Conservation (phyloP, 768 basidiomycete genomes). For the Kondoa subrosea region DNA sequence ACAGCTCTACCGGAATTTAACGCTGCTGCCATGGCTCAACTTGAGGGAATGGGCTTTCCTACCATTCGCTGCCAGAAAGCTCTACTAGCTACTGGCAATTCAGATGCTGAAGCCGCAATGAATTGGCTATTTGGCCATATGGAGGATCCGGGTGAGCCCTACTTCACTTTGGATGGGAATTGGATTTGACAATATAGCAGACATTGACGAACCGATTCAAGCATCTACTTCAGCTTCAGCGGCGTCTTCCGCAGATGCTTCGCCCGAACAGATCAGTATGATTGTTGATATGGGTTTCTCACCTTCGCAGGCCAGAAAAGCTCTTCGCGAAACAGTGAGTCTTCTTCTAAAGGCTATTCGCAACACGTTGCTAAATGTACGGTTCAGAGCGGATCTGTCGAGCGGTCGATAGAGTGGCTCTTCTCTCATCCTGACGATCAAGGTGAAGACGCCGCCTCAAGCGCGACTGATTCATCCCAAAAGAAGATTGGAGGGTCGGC, state of each 20-base stretch:
- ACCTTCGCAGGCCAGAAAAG: constrained; percentile 61
- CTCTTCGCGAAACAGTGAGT: constrained; percentile 66
- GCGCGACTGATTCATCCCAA: constrained; percentile 29
- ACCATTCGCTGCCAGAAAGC: constrained; percentile 71
- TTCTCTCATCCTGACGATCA: constrained; percentile 81
- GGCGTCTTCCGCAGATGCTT: constrained; percentile 41
- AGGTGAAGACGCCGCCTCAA: constrained; percentile 39
- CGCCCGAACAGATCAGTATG: constrained; percentile 52
- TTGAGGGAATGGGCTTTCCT: constrained; percentile 87
- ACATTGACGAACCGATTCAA: constrained; percentile 60
- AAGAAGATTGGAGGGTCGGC: constrained; percentile 40
- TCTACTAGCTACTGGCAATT: constrained; percentile 63
- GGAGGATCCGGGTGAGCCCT: constrained; percentile 64
- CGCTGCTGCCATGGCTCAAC: constrained; percentile 50
- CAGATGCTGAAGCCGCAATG: constrained; percentile 69
- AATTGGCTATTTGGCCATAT: constrained; percentile 88
- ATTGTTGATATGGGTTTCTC: constrained; percentile 89
- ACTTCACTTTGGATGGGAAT: background rate
- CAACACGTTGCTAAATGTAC: background rate
- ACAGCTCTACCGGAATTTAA: constrained; percentile 50
- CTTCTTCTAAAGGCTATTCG: background rate
- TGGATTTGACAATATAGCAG: constrained; percentile 34
- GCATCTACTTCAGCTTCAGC: constrained; percentile 25
- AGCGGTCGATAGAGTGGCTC: constrained; percentile 87
- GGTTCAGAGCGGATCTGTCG: constrained; percentile 49